Conservation (phyloP, 2,329 filamentous ascomycete genomes). For the Pseudocercospora pini-densiflorae region DNA sequence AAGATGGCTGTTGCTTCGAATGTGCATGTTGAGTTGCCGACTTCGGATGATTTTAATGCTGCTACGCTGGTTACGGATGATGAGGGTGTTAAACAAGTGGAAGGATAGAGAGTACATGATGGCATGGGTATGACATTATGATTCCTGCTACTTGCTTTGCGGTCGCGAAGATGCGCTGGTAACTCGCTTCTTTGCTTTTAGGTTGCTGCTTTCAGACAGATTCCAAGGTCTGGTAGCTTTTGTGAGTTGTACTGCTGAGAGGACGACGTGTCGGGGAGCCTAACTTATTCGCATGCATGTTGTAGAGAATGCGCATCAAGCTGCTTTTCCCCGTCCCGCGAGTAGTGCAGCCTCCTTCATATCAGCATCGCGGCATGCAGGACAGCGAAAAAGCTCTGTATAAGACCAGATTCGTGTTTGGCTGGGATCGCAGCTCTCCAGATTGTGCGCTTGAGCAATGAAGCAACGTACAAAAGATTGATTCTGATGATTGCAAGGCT, state of each 20-base stretch:
- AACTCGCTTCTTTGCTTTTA: neutral
- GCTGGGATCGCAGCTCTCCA: conserved; percentile 5
- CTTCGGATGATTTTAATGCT: conserved; percentile 45
- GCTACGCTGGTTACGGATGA: conserved; percentile 41
- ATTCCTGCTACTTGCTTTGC: neutral
- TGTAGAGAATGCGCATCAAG: neutral
- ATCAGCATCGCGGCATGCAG: conserved; percentile 15
- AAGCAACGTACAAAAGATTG: conserved; percentile 26
- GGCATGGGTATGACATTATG: neutral
- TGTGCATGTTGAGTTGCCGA: conserved; percentile 47
- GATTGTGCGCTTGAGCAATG: conserved; percentile 14
- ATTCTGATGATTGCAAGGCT: conserved; percentile 24
- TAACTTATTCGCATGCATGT: neutral
- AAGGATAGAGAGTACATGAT: conserved; percentile 35
- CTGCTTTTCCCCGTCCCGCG: conserved; percentile 8
- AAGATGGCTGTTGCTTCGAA: conserved; percentile 45
- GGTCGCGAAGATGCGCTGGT: neutral
- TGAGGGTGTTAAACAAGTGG: conserved; percentile 42
- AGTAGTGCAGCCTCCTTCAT: conserved; percentile 36
- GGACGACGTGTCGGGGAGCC: neutral
- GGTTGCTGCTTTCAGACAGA: neutral
- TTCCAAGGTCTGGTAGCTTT: too few relatives aligned
- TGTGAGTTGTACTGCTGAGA: neutral
- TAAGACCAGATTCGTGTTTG: conserved; percentile 21
- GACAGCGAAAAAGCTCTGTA: conserved; percentile 21